Percentiles rank a stretch among this genome's conserved stretches.
Evolutionary conservation across 441 rosid species (phyloP).

Genomic region (Isatis lusitanica): DNA sequence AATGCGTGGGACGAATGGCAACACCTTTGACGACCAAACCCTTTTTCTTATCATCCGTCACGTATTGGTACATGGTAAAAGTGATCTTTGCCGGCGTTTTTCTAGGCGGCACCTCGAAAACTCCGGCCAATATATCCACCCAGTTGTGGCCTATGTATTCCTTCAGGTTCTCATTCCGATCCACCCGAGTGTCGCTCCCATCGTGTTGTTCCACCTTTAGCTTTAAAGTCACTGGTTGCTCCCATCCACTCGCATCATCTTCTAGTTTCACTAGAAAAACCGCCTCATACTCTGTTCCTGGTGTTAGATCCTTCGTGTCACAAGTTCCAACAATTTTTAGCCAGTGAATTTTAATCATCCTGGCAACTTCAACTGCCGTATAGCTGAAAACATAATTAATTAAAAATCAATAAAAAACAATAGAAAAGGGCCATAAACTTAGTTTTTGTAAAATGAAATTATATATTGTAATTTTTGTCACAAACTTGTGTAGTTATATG

Average conservation of each 20-base stretch:
- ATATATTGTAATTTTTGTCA: neutral
- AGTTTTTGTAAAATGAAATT: no score
- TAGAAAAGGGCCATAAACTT: no score
- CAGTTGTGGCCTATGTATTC: neutral
- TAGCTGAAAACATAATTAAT: slow-evolving; percentile 1
- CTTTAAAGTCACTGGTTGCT: slow-evolving; percentile 42
- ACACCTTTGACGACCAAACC: slow-evolving; percentile 14
- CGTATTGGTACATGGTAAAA: slow-evolving; percentile 8
- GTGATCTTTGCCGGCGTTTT: neutral
- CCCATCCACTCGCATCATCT: slow-evolving; percentile 51
- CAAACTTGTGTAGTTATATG: neutral
- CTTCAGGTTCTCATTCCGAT: neutral
- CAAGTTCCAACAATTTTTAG: slow-evolving; percentile 43
- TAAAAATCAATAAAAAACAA: neutral
- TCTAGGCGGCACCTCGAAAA: neutral
- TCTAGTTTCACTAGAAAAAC: slow-evolving; percentile 44
- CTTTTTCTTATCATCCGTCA: neutral
- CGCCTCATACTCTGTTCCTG: slow-evolving; percentile 44
- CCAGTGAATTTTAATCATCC: slow-evolving; percentile 53
- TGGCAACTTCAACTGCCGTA: slow-evolving; percentile 31
- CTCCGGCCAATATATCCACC: slow-evolving; percentile 22
- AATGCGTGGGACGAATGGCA: neutral
- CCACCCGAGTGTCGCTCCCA: slow-evolving; percentile 14
- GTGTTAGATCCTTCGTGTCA: slow-evolving; percentile 44
- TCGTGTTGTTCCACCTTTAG: slow-evolving; percentile 23